Conservation (phyloP, 208 protist species). For the Crithidia bombi region DNA sequence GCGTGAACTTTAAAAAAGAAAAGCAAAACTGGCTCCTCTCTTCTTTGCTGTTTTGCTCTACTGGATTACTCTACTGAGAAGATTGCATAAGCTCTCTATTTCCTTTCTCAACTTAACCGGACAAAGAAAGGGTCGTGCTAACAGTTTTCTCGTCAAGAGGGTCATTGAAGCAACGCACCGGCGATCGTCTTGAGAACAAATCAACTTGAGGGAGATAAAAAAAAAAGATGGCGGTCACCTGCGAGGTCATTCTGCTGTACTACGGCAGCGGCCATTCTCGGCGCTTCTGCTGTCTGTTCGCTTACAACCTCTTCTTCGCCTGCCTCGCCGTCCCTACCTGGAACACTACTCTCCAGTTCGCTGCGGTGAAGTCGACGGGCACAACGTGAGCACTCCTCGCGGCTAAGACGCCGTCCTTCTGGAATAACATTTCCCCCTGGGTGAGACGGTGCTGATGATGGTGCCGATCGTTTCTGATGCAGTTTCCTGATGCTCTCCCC, state of each 20-base stretch:
- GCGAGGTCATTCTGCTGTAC: constrained; percentile 31
- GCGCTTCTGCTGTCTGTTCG: constrained; percentile 47
- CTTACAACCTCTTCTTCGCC: constrained; percentile 62
- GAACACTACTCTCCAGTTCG: constrained; percentile 56
- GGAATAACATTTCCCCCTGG: constrained; percentile 47
- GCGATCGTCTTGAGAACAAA: too few species aligned
- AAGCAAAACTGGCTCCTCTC: background rate
- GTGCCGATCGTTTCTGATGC: constrained; percentile 41
- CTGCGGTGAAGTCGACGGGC: constrained; percentile 44
- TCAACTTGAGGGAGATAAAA: too few species aligned
- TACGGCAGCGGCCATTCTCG: constrained; percentile 30
- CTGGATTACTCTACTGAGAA: too few species aligned
- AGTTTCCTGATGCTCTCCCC: constrained; percentile 44
- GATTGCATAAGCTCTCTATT: too few species aligned
- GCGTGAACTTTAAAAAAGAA: too few species aligned
- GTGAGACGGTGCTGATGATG: constrained; percentile 51
- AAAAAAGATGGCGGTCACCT: constrained; percentile 20
- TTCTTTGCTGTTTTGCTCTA: too few species aligned
- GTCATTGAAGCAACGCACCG: too few species aligned
- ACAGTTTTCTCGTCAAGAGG: too few species aligned
- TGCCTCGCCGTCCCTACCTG: constrained; percentile 50
- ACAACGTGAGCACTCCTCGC: constrained; percentile 42
- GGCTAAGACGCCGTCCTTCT: constrained; percentile 24
- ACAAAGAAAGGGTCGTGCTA: too few species aligned
- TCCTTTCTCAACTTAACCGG: too few species aligned